Evolutionary conservation across 75 land plant genomes (phyloP).

Genomic region (Larix kaempferi): DNA sequence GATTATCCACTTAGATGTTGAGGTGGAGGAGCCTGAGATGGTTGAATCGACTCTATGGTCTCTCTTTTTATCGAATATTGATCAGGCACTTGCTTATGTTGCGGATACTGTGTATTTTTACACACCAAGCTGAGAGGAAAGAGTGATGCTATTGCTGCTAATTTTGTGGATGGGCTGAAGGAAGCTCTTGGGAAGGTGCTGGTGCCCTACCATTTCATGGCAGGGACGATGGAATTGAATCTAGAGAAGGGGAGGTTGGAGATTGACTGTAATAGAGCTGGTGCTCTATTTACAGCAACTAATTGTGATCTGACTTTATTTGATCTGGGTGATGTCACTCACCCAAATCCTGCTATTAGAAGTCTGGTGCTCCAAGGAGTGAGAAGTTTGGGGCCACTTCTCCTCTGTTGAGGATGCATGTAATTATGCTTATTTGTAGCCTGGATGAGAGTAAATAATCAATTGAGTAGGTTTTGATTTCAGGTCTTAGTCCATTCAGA

Average conservation of each 20-base stretch:
- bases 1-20: neutral
- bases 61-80: constrained; percentile 58
- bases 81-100: constrained; percentile 43
- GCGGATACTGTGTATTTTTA: constrained; percentile 62
- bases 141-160: neutral
- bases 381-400: no score
- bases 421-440: no score
- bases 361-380: constrained; percentile 10
- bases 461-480: no score
- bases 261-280: constrained; percentile 39
- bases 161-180: constrained; percentile 8
- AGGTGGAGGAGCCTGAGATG: neutral
- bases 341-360: constrained; percentile 32
- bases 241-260: constrained; percentile 20
- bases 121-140: constrained; percentile 4
- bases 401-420: no score
- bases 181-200: constrained; percentile 17
- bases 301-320: constrained; percentile 14
- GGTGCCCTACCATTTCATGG: constrained; percentile 56
- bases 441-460: no score
- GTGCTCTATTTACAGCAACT: constrained; percentile 29
- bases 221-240: constrained; percentile 28
- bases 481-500: no score
- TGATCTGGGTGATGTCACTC: constrained; percentile 27
- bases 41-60: constrained; percentile 19